phyloP scores from a whole-genome alignment of 345 rosid species.

The Eucalyptus curtisii region DNA sequence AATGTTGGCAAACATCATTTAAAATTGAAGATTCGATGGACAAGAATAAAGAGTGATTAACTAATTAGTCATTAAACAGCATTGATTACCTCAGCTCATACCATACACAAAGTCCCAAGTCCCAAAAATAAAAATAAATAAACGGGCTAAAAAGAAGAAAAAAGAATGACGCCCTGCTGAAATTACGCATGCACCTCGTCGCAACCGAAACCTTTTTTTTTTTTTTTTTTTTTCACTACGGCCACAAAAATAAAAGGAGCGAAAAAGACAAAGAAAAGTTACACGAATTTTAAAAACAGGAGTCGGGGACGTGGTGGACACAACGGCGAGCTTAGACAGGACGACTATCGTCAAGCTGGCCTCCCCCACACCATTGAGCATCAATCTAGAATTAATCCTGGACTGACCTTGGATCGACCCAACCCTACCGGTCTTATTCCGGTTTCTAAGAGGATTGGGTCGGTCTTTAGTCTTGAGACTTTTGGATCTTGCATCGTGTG shows the following conservation, averaged over 20 bases:
- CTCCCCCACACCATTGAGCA: background rate
- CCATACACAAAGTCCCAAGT: background rate
- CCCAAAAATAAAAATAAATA: background rate
- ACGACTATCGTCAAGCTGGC: background rate
- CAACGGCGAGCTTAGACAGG: background rate
- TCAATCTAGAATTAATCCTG: fast-evolving
- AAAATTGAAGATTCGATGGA: too few species aligned
- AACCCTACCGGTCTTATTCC: fast-evolving
- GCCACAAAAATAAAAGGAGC: too few species aligned
- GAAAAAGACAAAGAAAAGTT: background rate
- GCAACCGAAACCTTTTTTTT: too few species aligned
- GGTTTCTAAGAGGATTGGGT: fast-evolving
- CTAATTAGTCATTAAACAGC: background rate
- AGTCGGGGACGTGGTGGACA: background rate
- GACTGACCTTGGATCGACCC: fast-evolving
- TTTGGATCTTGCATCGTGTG: fast-evolving
- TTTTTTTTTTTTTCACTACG: too few species aligned
- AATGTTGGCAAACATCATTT: too few species aligned
- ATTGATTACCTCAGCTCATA: background rate
- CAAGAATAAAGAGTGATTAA: too few species aligned
- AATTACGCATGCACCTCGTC: too few species aligned
- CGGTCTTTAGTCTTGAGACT: fast-evolving
- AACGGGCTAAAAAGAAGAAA: too few species aligned
- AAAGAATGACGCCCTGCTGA: background rate
- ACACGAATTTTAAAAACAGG: background rate